Evolutionary conservation across 2,329 filamentous ascomycete species (phyloP), one percentile per base, ranked within the genome.

Genomic region (Cryphonectria japonica): DNA sequence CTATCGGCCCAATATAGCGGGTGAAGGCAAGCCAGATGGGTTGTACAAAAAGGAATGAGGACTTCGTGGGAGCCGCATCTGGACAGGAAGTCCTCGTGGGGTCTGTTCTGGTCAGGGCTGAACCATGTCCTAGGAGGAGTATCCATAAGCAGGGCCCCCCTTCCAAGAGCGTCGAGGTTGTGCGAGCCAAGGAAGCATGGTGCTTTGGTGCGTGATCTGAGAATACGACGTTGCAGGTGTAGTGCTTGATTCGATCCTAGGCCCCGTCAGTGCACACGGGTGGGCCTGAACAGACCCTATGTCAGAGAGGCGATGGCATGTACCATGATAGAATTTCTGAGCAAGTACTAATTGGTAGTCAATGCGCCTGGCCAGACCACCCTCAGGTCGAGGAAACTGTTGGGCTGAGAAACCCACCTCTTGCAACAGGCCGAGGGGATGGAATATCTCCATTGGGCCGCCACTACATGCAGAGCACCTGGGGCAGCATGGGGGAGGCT

Each of bases 171-270:
- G 29, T 54, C 32, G 46, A 32, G 43, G 46, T 39, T 16, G 29
- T 54, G 62, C 57, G 50, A 62, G 16, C 29, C 43, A 61, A 60
- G 66, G 65, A 70, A 37, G 65, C 61, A 68, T 66, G 64, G 65
- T 68, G 61, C 66, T 43, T 57, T 66, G 64, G 65, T 68, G 66
- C 68, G 54, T 62, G 68, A 72, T 70, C 71, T 72, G 61, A 22
- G 32, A 67, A 72, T 72, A 72, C 71, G 71, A 72, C 71, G 68
- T 67, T 68, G 65, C 68, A 69, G 46, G 59, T 39, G 52, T 26
- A 34, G 39, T 43, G 37, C 34, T 41, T 57, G n/a, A 32, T 59
- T 32, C 11, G 43, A 46, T 46, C 34, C 61, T 34, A 7, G 50
- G 9, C 46, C 46, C 46, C 39, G 4, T 41, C 29, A 50, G n/a